Evolutionary conservation across 1,139 yeast species (phyloP), one percentile per base, ranked within the genome.

Genomic region (Taphrina betulina): DNA sequence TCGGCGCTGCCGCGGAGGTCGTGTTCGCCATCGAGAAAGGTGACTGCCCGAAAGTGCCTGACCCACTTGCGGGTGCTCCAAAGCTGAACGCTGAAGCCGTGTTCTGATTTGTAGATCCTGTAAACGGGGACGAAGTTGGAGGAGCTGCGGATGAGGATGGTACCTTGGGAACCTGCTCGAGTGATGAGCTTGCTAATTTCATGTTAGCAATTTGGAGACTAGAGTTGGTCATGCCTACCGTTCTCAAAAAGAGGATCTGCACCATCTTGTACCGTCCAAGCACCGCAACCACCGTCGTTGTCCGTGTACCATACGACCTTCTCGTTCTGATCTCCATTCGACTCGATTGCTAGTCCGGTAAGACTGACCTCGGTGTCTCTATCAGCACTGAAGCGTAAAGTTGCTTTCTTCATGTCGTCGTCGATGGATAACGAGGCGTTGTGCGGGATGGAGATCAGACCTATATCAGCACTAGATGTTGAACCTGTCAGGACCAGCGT

Each of bases 251-350:
- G n/a, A n/a, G n/a, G n/a, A n/a, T n/a, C n/a, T 33, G 38, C 54
- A 14, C 8, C 14, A n/a, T 50, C 54, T 20, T 7, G 24, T 10
- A 50, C 5, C 17, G 17, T n/a, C 45, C 54, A 40, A 5, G 46
- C 45, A 4, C 28, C 19, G 14, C 44, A 38, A 12, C 54, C 46
- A 10, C 54, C 54, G 28, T 50, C 54, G 17, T 50, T 50, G 40
- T 50, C 54, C 10, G 19, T 5, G n/a, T 31, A 33, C 45, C 46
- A 50, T 24, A 40, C 33, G 17, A 26, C 3, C 7, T 50, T 38
- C 10, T 24, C 40, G n/a, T 16, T 10, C 4, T 29, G 12, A 2
- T 12, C 12, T 12, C 20, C 28, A 8, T 20, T 35, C 12, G 35
- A 22, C 16, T 38, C 34, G n/a, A 40, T n/a, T 5, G 31, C 54